Evolutionary conservation across 345 rosid genomes (phyloP), one percentile per base, ranked within the genome.

Genomic region (Eucalyptus victrix): DNA sequence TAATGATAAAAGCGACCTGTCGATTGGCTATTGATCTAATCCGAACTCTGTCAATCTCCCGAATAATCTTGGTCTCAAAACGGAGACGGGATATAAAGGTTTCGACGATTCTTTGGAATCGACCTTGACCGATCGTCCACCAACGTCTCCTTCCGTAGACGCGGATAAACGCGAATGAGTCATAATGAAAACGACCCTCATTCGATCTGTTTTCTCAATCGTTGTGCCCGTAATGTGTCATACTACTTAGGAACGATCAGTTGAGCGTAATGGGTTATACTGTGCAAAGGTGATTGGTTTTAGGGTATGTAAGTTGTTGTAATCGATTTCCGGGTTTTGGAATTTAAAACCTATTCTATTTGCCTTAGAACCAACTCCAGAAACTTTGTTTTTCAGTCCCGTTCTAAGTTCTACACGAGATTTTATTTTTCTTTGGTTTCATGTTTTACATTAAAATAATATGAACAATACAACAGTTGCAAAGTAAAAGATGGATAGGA

Each of bases 271-370:
- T 12, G 16, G 14, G 69, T 56, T 12, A 0, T 56, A 23, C 28
- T 56, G 0, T 56, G 3, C 23, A 56, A 3, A 23, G 62, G 62
- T 19, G 30, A 56, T 56, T 0, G 3, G 0, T 23, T 23, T 24
- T 23, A 23, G 12, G 12, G 13, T 56, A 24, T 2, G 11, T 19
- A 53, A 53, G 4, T 18, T n/a, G n/a, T n/a, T 56, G 26, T 9
- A 4, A 23, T 56, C 0, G 30, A 56, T 56, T 56, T 10, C 3
- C 2, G 0, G 0, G 9, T 9, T 56, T 56, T 56, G 13, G 13
- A 56, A 56, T 11, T 5, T 2, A 30, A 24, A 56, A 4, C 62
- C 30, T 56, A 24, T 24, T 24, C 0, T 56, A 10, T 56, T 56
- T 56, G 13, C 13, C 6, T 24, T 56, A 23, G 6, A 56, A 56